phyloP scores from a whole-genome alignment of 495 filamentous ascomycete species.

The Stereocaulon alpinum region DNA sequence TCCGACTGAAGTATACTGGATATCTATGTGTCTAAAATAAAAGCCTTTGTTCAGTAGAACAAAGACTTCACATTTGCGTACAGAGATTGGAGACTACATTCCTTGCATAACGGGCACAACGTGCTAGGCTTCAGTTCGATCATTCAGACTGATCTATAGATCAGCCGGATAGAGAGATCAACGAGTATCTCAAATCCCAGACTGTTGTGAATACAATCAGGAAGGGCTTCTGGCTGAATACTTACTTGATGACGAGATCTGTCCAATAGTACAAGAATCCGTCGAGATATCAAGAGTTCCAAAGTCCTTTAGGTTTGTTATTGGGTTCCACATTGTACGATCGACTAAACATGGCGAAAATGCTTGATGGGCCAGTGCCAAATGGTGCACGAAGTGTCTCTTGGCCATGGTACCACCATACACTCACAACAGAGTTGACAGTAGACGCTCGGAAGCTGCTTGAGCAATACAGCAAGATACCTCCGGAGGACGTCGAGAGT shows the following conservation, averaged over 20 bases:
- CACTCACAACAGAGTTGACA: constrained; percentile 16
- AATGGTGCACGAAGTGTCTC: constrained; percentile 20
- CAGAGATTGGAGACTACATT: neutral
- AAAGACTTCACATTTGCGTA: no score
- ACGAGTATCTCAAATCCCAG: neutral
- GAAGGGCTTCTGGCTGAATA: neutral
- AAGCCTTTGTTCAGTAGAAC: no score
- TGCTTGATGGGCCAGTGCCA: constrained; percentile 21
- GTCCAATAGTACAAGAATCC: neutral
- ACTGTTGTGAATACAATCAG: neutral
- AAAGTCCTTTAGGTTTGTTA: neutral
- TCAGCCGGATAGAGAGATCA: neutral
- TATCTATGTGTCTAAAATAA: no score
- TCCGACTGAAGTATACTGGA: neutral
- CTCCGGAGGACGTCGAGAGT: constrained; percentile 17
- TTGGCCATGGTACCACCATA: constrained; percentile 25
- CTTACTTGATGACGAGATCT: neutral
- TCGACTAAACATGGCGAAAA: constrained; percentile 18
- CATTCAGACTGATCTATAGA: no score
- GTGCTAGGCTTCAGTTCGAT: neutral
- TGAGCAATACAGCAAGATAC: constrained; percentile 23
- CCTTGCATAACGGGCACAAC: neutral
- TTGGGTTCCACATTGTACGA: neutral
- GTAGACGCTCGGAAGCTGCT: constrained; percentile 21
- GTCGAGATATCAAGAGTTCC: neutral